These are phyloP conservation scores for Emericellopsis cladophorae DNA, from an alignment of 2,329 filamentous ascomycete species.

Conservation along the genomic window DNA sequence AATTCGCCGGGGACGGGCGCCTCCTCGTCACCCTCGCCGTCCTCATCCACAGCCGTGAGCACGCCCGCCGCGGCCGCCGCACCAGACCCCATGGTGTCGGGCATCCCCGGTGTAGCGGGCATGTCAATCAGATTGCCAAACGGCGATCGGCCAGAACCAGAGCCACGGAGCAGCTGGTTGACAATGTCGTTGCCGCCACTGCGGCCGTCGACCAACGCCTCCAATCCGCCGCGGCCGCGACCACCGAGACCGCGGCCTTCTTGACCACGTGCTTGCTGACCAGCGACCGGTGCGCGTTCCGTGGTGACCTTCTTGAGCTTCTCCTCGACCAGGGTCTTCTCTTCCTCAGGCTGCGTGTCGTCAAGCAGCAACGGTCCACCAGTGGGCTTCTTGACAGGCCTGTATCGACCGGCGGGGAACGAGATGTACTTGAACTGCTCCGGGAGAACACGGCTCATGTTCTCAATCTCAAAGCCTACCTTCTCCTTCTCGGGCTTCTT, in stretches of 20 bases:
- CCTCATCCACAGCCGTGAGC: slow-evolving; percentile 78
- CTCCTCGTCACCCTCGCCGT: slow-evolving; percentile 61
- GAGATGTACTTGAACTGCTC: slow-evolving; percentile 91
- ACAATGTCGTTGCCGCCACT: slow-evolving; percentile 19
- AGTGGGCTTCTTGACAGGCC: slow-evolving; percentile 84
- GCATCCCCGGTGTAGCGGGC: slow-evolving; percentile 8
- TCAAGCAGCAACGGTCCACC: slow-evolving; percentile 86
- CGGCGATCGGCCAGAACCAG: slow-evolving; percentile 13
- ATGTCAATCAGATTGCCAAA: slow-evolving; percentile 14
- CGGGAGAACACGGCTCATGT: slow-evolving; percentile 91
- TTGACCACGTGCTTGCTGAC: slow-evolving; percentile 15
- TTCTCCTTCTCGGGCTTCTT: slow-evolving; percentile 95
- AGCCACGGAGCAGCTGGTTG: slow-evolving; percentile 27
- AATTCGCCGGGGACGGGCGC: slow-evolving; percentile 60
- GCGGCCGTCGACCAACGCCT: slow-evolving; percentile 21
- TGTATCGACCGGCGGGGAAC: slow-evolving; percentile 82
- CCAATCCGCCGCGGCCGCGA: slow-evolving; percentile 20
- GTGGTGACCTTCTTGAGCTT: slow-evolving; percentile 74
- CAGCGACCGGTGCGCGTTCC: slow-evolving; percentile 47
- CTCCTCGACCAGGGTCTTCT: slow-evolving; percentile 75
- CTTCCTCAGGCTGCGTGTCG: slow-evolving; percentile 67
- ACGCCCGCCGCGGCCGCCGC: slow-evolving; percentile 67
- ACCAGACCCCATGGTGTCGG: slow-evolving; percentile 32
- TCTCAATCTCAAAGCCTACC: slow-evolving; percentile 88
- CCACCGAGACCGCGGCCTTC: slow-evolving; percentile 11